These are phyloP conservation scores for Microcos paniculata DNA, from an alignment of 345 rosid species.

Conservation along the genomic window DNA sequence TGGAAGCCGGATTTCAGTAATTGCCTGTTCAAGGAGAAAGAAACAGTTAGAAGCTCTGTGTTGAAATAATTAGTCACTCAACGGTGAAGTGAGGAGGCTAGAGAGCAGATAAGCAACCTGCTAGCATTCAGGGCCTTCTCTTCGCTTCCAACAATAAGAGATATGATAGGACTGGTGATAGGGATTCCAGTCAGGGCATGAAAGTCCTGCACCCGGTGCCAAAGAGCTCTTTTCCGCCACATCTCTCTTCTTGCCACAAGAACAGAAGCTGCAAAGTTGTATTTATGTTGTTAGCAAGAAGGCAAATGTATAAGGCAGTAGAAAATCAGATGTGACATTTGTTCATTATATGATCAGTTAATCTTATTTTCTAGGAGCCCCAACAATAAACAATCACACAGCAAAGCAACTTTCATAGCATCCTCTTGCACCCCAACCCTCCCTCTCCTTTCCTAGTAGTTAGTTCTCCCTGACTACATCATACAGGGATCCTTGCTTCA, in stretches of 20 bases:
- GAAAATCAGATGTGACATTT: neutral
- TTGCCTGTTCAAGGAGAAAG: constrained; percentile 44
- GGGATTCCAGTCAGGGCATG: constrained; percentile 65
- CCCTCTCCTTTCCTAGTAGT: neutral
- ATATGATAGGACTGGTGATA: constrained; percentile 74
- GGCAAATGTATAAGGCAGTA: neutral
- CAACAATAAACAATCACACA: neutral
- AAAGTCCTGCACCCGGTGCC: constrained; percentile 81
- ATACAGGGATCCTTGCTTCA: neutral
- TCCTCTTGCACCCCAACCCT: neutral
- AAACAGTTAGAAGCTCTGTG: constrained; percentile 17
- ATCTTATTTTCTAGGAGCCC: constrained; percentile 1
- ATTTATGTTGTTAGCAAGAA: constrained; percentile 10
- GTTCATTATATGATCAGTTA: neutral
- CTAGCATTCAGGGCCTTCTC: constrained; percentile 82
- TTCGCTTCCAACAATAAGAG: constrained; percentile 85
- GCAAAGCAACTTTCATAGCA: neutral
- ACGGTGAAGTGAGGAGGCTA: constrained; percentile 25
- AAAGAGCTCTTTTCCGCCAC: constrained; percentile 85
- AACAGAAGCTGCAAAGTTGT: constrained; percentile 62
- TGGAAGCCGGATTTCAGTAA: constrained; percentile 82
- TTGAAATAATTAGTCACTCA: constrained; percentile 9
- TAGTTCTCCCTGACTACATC: neutral
- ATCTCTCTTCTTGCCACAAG: constrained; percentile 76
- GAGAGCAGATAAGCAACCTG: constrained; percentile 41